Evolutionary conservation across 768 basidiomycete species (phyloP).

Genomic region (Lactarius hengduanensis): DNA sequence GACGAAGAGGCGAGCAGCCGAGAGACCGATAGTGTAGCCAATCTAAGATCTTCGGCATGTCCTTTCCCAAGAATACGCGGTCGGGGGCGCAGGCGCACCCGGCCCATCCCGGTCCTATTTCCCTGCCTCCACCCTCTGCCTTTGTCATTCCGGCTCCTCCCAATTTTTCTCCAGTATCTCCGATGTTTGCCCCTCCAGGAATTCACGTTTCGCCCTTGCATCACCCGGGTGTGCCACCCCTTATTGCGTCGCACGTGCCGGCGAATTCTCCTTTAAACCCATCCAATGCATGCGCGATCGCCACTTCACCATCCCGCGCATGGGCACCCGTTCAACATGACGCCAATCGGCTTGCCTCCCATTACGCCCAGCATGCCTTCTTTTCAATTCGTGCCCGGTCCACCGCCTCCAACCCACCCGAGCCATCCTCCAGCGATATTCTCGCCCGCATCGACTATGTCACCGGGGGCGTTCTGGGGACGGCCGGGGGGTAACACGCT

Average conservation of each 20-base stretch:
- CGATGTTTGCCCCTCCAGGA: conserved; percentile 34
- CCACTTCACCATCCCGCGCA: conserved; percentile 42
- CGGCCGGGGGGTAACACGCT: conserved; percentile 48
- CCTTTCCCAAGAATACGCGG: conserved; percentile 62
- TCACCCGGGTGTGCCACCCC: conserved; percentile 1
- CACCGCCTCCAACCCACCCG: conserved; percentile 37
- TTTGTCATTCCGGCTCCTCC: conserved; percentile 43
- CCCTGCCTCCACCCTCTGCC: conserved; percentile 58
- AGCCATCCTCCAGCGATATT: conserved; percentile 44
- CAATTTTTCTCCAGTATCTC: conserved; percentile 30
- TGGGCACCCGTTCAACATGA: conserved; percentile 36
- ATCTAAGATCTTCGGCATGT: conserved; percentile 79
- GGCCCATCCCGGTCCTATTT: conserved; percentile 69
- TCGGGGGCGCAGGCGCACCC: conserved; percentile 49
- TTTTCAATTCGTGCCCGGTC: conserved; percentile 76
- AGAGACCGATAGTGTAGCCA: conserved; percentile 78
- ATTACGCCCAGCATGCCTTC: conserved; percentile 98
- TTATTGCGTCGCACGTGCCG: conserved; percentile 27
- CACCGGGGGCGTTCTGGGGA: conserved; percentile 74
- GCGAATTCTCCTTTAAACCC: conserved; percentile 39
- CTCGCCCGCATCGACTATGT: conserved; percentile 72
- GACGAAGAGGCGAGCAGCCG: conserved; percentile 4
- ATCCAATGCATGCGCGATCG: conserved; percentile 33
- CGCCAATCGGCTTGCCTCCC: conserved; percentile 81
- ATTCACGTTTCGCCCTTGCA: conserved; percentile 23